These are phyloP conservation scores for Candida lessepsii DNA, from an alignment of 805 yeast species.

Conservation along the genomic window DNA sequence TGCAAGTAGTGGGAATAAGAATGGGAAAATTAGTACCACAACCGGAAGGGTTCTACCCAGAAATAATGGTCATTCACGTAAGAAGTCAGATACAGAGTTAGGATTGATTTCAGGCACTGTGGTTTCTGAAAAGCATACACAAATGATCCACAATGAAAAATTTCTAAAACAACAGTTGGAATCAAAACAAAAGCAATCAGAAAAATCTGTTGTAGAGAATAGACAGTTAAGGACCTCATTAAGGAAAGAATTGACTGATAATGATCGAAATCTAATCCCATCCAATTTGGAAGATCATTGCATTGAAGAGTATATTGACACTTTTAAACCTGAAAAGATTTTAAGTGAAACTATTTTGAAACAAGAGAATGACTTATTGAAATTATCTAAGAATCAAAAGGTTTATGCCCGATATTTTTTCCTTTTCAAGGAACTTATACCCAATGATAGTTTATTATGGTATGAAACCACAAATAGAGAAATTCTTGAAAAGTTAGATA, in stretches of 20 bases:
- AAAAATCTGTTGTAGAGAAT: too few species aligned
- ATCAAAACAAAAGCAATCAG: not conserved
- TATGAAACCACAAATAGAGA: not conserved
- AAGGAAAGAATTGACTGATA: not conserved
- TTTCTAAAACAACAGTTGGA: not conserved
- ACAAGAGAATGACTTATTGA: not conserved
- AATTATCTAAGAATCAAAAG: not conserved
- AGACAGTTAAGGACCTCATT: too few species aligned
- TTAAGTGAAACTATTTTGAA: too few species aligned
- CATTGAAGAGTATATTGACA: too few species aligned
- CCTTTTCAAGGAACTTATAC: slow-evolving; percentile 3
- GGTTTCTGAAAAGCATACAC: not conserved
- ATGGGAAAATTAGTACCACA: not conserved
- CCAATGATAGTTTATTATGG: not conserved
- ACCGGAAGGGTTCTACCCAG: not conserved
- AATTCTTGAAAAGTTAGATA: not conserved
- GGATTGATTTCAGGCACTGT: slow-evolving; percentile 2
- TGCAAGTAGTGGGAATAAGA: too few species aligned
- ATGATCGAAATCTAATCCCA: too few species aligned
- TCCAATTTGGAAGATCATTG: too few species aligned
- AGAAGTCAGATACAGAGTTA: slow-evolving; percentile 2
- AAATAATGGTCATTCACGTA: not conserved
- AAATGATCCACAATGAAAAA: not conserved
- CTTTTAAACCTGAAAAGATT: too few species aligned
- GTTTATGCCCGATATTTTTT: slow-evolving; percentile 9